These are phyloP conservation scores for Earliella scabrosa DNA, from an alignment of 1,284 basidiomycete species.

Conservation along the genomic window DNA sequence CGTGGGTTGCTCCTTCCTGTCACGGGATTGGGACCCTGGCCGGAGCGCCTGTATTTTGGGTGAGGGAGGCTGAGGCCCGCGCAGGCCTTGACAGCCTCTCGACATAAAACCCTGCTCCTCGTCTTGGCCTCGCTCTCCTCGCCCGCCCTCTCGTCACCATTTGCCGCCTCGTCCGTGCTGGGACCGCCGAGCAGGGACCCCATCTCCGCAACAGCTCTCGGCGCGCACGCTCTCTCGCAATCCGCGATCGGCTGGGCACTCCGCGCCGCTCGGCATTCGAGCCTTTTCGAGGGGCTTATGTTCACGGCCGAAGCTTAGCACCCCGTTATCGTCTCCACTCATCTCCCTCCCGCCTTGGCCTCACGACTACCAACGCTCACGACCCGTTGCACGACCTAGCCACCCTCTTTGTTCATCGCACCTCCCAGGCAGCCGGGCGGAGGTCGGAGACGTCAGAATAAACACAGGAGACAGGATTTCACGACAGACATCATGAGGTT, in stretches of 20 bases:
- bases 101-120: conserved; percentile 8
- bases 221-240: background rate
- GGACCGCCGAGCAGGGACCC: conserved; percentile 17
- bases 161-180: background rate
- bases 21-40: conserved; percentile 15
- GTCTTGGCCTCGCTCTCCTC: background rate
- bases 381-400: conserved; percentile 11
- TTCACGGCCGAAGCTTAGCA: conserved; percentile 11
- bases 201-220: background rate
- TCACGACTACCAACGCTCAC: conserved; percentile 17
- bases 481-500: conserved; percentile 23
- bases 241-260: conserved; percentile 24
- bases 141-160: background rate
- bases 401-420: conserved; percentile 1
- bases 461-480: conserved; percentile 12
- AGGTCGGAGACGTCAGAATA: conserved; percentile 8
- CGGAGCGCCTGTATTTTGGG: conserved; percentile 9
- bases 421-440: conserved; percentile 1
- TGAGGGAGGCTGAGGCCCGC: no score
- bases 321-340: conserved; percentile 27
- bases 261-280: conserved; percentile 27
- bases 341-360: conserved; percentile 1
- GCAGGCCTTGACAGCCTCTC: background rate
- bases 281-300: conserved; percentile 7
- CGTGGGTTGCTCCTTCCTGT: conserved; percentile 7